These are phyloP conservation scores for Xylariaceae sp. DNA, from an alignment of 2,329 filamentous ascomycete species.

Conservation along the genomic window DNA sequence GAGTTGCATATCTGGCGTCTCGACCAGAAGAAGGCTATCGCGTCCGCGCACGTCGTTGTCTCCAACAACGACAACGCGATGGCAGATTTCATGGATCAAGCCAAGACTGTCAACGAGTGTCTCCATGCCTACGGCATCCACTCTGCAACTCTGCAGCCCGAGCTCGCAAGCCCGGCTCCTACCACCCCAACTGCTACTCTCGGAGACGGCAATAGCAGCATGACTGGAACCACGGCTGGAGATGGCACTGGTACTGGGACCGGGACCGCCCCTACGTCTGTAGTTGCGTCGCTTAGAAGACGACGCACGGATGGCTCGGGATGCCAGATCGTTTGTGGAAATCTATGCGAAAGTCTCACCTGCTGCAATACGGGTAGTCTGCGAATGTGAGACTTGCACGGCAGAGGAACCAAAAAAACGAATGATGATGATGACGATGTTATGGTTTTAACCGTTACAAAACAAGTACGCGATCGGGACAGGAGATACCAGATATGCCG, in stretches of 20 bases:
- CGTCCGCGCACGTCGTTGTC: constrained; percentile 72
- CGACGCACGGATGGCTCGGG: constrained; percentile 33
- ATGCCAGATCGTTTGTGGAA: constrained; percentile 43
- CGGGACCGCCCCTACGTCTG: constrained; percentile 6
- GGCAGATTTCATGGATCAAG: constrained; percentile 64
- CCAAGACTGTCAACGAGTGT: constrained; percentile 69
- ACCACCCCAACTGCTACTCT: neutral
- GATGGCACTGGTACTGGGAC: neutral
- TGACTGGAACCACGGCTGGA: constrained; percentile 6
- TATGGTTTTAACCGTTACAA: too few species aligned
- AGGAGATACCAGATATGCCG: too few species aligned
- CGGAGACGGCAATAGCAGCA: neutral
- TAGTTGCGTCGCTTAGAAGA: constrained; percentile 40
- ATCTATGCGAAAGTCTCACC: constrained; percentile 40
- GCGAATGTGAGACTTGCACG: constrained; percentile 24
- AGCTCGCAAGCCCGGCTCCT: constrained; percentile 44
- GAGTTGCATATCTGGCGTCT: constrained; percentile 78
- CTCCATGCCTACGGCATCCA: constrained; percentile 78
- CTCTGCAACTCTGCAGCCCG: constrained; percentile 74
- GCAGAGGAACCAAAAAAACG: neutral
- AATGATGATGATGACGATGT: neutral
- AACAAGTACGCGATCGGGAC: too few species aligned
- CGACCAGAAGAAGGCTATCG: constrained; percentile 72
- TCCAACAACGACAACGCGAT: constrained; percentile 63
- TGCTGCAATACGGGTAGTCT: constrained; percentile 37